phyloP scores from a whole-genome alignment of 2,329 filamentous ascomycete species.

The Trichoderma polysporum region DNA sequence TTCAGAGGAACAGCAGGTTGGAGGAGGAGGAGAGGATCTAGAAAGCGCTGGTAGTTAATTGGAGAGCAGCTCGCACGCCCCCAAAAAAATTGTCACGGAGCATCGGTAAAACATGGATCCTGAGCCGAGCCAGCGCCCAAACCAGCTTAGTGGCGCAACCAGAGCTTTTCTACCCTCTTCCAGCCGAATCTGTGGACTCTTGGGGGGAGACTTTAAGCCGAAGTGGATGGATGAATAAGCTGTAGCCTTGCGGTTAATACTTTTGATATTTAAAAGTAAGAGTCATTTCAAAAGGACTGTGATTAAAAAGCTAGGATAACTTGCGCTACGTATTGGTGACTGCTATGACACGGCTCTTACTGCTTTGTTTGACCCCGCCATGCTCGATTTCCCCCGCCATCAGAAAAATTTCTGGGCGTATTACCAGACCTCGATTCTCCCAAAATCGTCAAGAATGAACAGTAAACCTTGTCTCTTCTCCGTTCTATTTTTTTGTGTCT shows the following conservation, averaged over 20 bases:
- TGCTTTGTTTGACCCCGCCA: background rate
- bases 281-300: background rate
- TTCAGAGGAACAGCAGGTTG: slow-evolving; percentile 2
- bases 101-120: slow-evolving; percentile 43
- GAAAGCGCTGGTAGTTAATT: slow-evolving; percentile 24
- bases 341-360: background rate
- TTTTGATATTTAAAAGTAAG: background rate
- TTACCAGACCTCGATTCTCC: background rate
- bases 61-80: slow-evolving; percentile 25
- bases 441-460: background rate
- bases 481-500: background rate
- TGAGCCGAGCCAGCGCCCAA: slow-evolving; percentile 32
- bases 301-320: background rate
- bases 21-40: slow-evolving; percentile 24
- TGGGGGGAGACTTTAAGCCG: background rate
- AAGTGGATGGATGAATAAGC: slow-evolving; percentile 13
- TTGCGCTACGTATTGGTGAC: background rate
- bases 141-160: slow-evolving; percentile 31
- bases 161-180: slow-evolving; percentile 39
- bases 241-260: background rate
- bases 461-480: background rate
- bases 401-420: background rate
- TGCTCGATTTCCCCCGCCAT: background rate
- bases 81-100: slow-evolving; percentile 45
- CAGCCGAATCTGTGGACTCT: slow-evolving; percentile 33